A percentile compares a stretch with the other conserved stretches of the same genome.
These are phyloP conservation scores for Emmonsiellopsis sp. DNA, from an alignment of 2,329 filamentous ascomycete species.

Conservation along the genomic window DNA sequence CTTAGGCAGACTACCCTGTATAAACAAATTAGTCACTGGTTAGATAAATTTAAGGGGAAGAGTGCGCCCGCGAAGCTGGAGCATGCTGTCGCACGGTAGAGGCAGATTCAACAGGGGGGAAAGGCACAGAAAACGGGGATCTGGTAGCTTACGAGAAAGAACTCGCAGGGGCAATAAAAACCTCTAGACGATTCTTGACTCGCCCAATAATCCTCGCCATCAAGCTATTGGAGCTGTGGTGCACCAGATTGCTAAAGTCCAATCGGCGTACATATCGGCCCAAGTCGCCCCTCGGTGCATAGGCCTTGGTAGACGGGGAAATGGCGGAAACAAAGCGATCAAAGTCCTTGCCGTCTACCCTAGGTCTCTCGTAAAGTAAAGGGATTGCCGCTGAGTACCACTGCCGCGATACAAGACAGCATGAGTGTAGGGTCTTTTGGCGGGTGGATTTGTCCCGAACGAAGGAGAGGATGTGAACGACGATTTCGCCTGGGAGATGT, in stretches of 20 bases:
- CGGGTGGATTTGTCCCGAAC: conserved; percentile 26
- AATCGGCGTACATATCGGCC: conserved; percentile 43
- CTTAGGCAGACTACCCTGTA: conserved; percentile 45
- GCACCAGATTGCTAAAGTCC: conserved; percentile 46
- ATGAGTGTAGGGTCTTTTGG: conserved; percentile 41
- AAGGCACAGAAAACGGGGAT: background rate
- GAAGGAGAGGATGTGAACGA: conserved; percentile 41
- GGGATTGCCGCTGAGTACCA: conserved; percentile 48
- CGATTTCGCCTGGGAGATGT: conserved; percentile 46
- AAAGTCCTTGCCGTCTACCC: conserved; percentile 44
- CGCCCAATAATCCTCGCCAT: conserved; percentile 49
- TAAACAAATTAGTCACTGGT: background rate
- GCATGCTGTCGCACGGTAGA: background rate
- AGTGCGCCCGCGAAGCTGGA: no score
- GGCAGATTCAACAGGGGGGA: background rate
- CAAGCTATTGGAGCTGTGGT: conserved; percentile 48
- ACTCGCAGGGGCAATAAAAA: conserved; percentile 49
- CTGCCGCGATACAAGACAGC: conserved; percentile 44
- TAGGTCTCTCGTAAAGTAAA: conserved; percentile 44
- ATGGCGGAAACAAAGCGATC: conserved; percentile 45
- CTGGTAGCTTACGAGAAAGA: conserved; percentile 42
- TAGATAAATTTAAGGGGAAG: background rate
- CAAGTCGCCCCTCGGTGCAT: conserved; percentile 36
- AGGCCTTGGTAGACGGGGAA: conserved; percentile 42
- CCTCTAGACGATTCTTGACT: conserved; percentile 41